Percentiles rank a stretch among this genome's conserved stretches.
Conservation (phyloP, 768 basidiomycete species). For the Mycena leptocephala region DNA sequence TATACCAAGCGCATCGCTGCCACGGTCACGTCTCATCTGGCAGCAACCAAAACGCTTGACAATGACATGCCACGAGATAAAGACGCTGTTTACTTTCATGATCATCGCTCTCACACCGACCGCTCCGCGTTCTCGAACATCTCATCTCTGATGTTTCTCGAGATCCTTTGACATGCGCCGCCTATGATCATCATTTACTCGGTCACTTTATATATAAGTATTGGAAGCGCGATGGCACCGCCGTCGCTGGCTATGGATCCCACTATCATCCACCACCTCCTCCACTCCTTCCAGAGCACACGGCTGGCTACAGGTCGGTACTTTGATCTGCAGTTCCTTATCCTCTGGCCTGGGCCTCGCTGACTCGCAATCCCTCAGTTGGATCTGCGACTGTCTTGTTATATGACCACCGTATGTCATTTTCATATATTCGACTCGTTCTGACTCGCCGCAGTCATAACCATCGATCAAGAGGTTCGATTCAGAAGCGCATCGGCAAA, state of each 20-base stretch:
- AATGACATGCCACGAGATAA: no score
- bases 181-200: not conserved
- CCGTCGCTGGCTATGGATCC: not conserved
- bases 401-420: constrained; percentile 14
- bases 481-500: not conserved
- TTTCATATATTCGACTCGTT: not conserved
- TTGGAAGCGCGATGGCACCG: not conserved
- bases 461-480: constrained; percentile 21
- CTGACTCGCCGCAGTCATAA: constrained; percentile 5
- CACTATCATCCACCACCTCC: not conserved
- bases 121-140: no score
- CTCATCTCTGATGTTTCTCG: constrained; percentile 11
- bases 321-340: not conserved
- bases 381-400: constrained; percentile 8
- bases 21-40: not conserved
- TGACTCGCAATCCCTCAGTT: not conserved
- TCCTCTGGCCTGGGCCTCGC: not conserved
- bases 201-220: constrained; percentile 5
- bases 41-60: not conserved
- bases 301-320: constrained; percentile 19
- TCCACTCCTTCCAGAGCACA: constrained; percentile 13
- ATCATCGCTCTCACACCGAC: no score
- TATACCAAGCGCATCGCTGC: no score
- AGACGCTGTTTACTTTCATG: no score
- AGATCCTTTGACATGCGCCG: not conserved